Conservation (phyloP, 768 basidiomycete genomes). For the Phaeotremella skinneri region DNA sequence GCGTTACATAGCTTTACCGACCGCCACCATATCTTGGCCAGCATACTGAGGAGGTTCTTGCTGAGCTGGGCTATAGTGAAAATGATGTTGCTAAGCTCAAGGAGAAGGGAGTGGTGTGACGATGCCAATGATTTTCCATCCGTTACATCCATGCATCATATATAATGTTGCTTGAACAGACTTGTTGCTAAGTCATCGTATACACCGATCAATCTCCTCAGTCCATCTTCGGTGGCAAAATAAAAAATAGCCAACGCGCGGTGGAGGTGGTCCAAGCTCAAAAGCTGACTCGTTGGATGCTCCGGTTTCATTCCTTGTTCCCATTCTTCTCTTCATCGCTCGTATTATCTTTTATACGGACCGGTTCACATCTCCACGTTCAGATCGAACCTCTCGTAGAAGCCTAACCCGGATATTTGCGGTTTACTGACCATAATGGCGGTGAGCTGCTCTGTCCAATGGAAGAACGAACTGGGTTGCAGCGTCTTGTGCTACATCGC, state of each 20-base stretch:
- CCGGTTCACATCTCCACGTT: no score
- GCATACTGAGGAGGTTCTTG: conserved; percentile 68
- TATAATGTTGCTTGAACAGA: no score
- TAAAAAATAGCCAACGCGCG: background rate
- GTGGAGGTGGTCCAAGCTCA: conserved; percentile 3
- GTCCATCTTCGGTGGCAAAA: background rate
- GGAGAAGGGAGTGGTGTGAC: conserved; percentile 54
- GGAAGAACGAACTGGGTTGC: no score
- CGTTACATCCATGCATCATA: no score
- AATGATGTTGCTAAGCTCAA: conserved; percentile 56
- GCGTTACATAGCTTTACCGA: conserved; percentile 62
- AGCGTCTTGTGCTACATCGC: no score
- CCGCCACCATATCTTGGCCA: conserved; percentile 87
- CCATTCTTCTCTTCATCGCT: background rate
- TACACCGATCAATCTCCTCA: background rate
- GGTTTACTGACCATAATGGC: no score
- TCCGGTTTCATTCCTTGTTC: background rate
- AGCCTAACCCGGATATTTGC: no score
- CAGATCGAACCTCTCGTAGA: no score
- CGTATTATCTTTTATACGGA: no score
- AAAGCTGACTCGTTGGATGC: background rate
- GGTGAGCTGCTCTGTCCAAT: no score
- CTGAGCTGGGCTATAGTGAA: conserved; percentile 55
- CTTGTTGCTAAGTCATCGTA: no score
- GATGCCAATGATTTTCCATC: no score